Base-by-base conservation (phyloP, 2,329 filamentous ascomycete species). In the Paraphaeosphaeria minitans region DNA sequence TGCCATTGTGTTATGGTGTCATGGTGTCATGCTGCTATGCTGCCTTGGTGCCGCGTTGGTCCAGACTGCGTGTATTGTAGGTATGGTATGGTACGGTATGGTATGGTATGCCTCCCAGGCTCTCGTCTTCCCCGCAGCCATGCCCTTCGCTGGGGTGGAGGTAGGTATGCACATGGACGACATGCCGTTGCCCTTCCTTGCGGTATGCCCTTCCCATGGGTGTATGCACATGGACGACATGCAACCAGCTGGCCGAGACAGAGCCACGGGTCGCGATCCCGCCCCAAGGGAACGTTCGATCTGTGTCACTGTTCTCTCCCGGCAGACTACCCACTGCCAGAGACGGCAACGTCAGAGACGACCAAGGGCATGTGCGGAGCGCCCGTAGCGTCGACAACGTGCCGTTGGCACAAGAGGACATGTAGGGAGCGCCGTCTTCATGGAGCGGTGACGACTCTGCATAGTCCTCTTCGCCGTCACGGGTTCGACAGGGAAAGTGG, bases 211-310 rank as follows among this genome's bases (percentile, higher is more conserved):
- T 49, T n/a, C 5, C 19, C 1, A 35, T 35, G 21, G 12, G 29
- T 22, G 22, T 9, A 22, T 22, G 19, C 35, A 19, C 19, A 45
- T 45, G 14, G 51, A 29, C 51, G 16, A 31, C 35, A 35, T n/a
- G 49, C 35, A 12, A 58, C 43, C 31, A 57, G 59, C 52, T 24
- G 45, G 43, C 46, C 55, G 62, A 53, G 49, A 62, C 62, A 48
- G 14, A 39, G 55, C 53, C 54, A 41, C 59, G 58, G 63, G 51
- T 45, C 56, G 29, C 29, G 46, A 56, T 56, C 59, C 62, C 62
- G 56, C 41, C 27, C 47, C 54, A 56, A 53, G 48, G 58, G 61
- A 50, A 41, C 47, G 47, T n/a, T 52, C 49, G 42, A 52, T 41
- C 49, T 41, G 41, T 39, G 22, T 8, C 29, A 22, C 31, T 13